Conservation (phyloP, 2,329 filamentous ascomycete species). For the Xylaria sp. region DNA sequence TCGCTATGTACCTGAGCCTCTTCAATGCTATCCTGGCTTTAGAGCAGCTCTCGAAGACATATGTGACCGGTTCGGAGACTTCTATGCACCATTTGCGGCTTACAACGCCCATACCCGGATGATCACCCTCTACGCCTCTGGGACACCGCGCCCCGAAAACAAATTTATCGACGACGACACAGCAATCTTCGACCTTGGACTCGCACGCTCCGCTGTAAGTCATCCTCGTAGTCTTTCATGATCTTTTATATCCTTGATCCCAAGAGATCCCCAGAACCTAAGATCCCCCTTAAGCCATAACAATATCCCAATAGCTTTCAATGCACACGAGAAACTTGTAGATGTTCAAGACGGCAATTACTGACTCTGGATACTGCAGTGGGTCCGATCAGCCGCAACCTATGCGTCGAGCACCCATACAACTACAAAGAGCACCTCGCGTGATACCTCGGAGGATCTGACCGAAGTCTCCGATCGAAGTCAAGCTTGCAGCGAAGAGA, state of each 20-base stretch:
- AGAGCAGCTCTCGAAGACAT: constrained; percentile 40
- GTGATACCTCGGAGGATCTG: constrained; percentile 11
- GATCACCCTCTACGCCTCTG: constrained; percentile 36
- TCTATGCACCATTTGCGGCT: constrained; percentile 40
- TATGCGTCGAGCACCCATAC: not conserved
- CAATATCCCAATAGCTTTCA: not conserved
- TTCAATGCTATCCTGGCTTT: constrained; percentile 37
- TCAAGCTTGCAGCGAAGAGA: constrained; percentile 14
- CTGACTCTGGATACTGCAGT: constrained; percentile 20
- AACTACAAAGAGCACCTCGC: not conserved
- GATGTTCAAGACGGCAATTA: not conserved
- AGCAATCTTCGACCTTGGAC: constrained; percentile 36
- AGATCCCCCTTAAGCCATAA: not conserved
- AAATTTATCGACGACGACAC: constrained; percentile 28
- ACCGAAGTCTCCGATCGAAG: constrained; percentile 5
- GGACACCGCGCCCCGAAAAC: constrained; percentile 16
- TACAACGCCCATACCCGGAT: constrained; percentile 31
- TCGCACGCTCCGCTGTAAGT: constrained; percentile 36
- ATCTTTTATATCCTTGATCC: not conserved
- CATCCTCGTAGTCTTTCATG: not conserved
- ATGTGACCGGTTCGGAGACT: constrained; percentile 35
- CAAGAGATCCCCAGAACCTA: not conserved
- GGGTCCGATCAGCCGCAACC: constrained; percentile 13
- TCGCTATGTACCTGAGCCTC: constrained; percentile 27
- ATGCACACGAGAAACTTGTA: not conserved